Evolutionary conservation across 176 grass and related monocot species (phyloP).

Genomic region (Saccharum officinarum): DNA sequence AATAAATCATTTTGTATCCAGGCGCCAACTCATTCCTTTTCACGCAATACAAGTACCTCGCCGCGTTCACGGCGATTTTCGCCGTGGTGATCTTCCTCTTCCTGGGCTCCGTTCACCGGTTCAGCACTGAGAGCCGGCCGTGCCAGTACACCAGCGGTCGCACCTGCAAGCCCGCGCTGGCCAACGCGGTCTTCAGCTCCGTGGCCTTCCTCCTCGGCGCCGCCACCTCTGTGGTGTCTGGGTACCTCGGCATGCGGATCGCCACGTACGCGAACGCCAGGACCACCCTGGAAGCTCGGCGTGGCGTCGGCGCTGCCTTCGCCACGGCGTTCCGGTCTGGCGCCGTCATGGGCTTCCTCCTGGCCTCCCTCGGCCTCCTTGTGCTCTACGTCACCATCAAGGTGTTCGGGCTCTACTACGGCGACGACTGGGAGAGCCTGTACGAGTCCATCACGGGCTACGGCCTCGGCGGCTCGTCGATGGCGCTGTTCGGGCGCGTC

Average conservation of each 20-base stretch:
- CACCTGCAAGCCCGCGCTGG: slow-evolving; percentile 67
- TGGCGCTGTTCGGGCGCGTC: slow-evolving; percentile 85
- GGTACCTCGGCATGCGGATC: slow-evolving; percentile 76
- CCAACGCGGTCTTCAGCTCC: slow-evolving; percentile 73
- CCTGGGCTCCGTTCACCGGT: slow-evolving; percentile 68
- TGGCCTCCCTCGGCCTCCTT: slow-evolving; percentile 60
- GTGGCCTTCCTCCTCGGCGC: slow-evolving; percentile 70
- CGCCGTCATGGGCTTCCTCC: slow-evolving; percentile 82
- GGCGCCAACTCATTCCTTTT: slow-evolving; percentile 78
- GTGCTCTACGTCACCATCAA: slow-evolving; percentile 67
- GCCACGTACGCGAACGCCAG: slow-evolving; percentile 79
- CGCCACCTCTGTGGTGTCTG: slow-evolving; percentile 61
- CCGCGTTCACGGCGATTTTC: slow-evolving; percentile 57
- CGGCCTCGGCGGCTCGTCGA: slow-evolving; percentile 75
- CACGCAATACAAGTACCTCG: slow-evolving; percentile 72
- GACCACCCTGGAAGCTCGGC: slow-evolving; percentile 77
- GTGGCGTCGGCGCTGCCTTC: slow-evolving; percentile 54
- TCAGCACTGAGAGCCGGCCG: slow-evolving; percentile 52
- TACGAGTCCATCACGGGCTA: slow-evolving; percentile 76
- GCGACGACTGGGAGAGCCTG: slow-evolving; percentile 76
- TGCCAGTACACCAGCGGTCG: slow-evolving; percentile 60
- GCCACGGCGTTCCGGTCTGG: slow-evolving; percentile 65
- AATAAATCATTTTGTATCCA: background rate
- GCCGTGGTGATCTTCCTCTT: slow-evolving; percentile 76
- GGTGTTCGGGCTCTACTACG: slow-evolving; percentile 62